A percentile compares a stretch with the other conserved stretches of the same genome.
Conservation (phyloP, 2,329 filamentous ascomycete species). For the Hortaea sp. region DNA sequence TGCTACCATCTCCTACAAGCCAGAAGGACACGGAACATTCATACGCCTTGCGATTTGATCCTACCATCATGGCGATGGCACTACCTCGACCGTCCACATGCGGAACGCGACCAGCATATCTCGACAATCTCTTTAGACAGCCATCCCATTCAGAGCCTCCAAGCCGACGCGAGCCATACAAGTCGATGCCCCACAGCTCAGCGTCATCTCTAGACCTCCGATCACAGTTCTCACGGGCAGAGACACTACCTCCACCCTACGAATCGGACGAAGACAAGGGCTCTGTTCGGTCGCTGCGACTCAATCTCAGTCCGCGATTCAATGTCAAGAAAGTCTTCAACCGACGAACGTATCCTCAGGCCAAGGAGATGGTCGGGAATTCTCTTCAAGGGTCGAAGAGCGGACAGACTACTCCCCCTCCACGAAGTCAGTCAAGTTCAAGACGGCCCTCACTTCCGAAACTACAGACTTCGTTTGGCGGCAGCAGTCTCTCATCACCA, state of each 20-base stretch:
- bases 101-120: slow-evolving; percentile 19
- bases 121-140: slow-evolving; percentile 22
- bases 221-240: slow-evolving; percentile 7
- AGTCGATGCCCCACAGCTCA: neutral
- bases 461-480: slow-evolving; percentile 13
- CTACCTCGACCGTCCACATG: slow-evolving; percentile 14
- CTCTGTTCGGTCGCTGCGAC: slow-evolving; percentile 5
- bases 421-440: neutral
- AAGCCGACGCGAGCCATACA: no score
- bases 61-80: slow-evolving; percentile 14
- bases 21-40: no score
- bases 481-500: slow-evolving; percentile 8
- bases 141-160: slow-evolving; percentile 1
- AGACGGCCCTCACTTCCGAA: slow-evolving; percentile 17
- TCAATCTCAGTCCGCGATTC: slow-evolving; percentile 10
- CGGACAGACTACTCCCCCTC: no score
- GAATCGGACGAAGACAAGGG: slow-evolving; percentile 14
- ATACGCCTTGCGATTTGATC: no score
- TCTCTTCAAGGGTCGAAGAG: neutral
- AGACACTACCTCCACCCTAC: slow-evolving; percentile 18
- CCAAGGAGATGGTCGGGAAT: slow-evolving; percentile 2
- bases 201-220: slow-evolving; percentile 11
- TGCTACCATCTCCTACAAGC: no score
- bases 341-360: slow-evolving; percentile 17
- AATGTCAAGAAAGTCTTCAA: slow-evolving; percentile 14